Conservation (phyloP, 2,329 filamentous ascomycete species). For the Claviceps humidiphila region DNA sequence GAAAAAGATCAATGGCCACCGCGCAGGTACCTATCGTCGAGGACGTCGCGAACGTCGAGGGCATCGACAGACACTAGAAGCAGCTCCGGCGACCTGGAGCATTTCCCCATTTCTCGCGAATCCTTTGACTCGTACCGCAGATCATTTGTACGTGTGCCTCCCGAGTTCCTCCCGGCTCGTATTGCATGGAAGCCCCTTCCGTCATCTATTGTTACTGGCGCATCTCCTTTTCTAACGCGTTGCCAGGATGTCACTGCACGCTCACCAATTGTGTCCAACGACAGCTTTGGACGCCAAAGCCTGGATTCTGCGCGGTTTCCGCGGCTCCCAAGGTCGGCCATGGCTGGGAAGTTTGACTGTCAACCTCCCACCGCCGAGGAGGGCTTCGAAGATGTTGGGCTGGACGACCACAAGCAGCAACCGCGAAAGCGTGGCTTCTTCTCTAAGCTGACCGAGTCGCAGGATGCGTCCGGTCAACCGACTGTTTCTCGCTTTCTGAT, state of each 20-base stretch:
- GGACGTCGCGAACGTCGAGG: constrained; percentile 21
- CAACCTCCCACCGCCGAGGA: constrained; percentile 61
- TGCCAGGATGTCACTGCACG: constrained; percentile 76
- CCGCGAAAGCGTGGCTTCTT: constrained; percentile 57
- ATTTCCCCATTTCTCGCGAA: constrained; percentile 88
- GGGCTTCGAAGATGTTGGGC: constrained; percentile 77
- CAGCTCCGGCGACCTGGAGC: constrained; percentile 71
- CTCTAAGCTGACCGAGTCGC: constrained; percentile 54
- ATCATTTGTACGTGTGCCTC: constrained; percentile 61
- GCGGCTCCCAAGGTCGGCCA: constrained; percentile 47
- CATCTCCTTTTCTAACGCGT: not conserved
- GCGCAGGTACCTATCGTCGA: constrained; percentile 29
- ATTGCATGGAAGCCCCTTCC: not conserved
- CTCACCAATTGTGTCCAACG: constrained; percentile 54
- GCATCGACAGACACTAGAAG: constrained; percentile 43
- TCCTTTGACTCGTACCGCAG: constrained; percentile 94
- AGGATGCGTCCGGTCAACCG: constrained; percentile 23
- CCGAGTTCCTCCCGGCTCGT: not conserved
- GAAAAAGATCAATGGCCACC: constrained; percentile 65
- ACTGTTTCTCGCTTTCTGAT: constrained; percentile 49
- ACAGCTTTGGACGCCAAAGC: constrained; percentile 57
- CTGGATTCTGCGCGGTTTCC: constrained; percentile 61
- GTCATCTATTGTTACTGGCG: not conserved
- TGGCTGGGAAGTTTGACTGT: constrained; percentile 44
- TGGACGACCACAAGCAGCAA: constrained; percentile 56